phyloP scores from a whole-genome alignment of 352 stramenopile species.

The Pythium brachiatum region DNA sequence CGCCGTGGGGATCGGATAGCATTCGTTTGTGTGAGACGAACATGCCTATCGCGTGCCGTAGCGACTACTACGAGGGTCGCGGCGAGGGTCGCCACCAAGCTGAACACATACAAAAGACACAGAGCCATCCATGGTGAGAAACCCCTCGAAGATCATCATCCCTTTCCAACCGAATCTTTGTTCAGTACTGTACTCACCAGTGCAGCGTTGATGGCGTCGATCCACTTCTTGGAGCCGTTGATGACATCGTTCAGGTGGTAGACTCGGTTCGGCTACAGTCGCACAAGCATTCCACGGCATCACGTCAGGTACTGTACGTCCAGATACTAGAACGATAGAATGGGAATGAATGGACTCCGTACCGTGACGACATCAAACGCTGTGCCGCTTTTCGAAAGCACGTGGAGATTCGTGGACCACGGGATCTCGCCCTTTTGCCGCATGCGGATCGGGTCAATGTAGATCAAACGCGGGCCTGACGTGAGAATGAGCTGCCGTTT shows the following conservation, averaged over 20 bases:
- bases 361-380: conserved; percentile 88
- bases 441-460: conserved; percentile 90
- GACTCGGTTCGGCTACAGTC: conserved; percentile 70
- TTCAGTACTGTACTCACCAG: conserved; percentile 33
- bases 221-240: conserved; percentile 89
- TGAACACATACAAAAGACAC: conserved; percentile 2
- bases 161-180: no score
- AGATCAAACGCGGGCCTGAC: conserved; percentile 84
- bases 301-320: not conserved
- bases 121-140: not conserved
- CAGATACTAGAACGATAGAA: not conserved
- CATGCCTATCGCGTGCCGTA: conserved; percentile 19
- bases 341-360: conserved; percentile 1
- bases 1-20: no score
- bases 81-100: conserved; percentile 17
- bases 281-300: not conserved
- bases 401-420: conserved; percentile 83
- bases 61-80: conserved; percentile 21
- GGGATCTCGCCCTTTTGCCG: conserved; percentile 88
- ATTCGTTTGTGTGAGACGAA: no score
- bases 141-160: not conserved
- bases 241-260: conserved; percentile 88
- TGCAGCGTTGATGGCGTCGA: conserved; percentile 84
- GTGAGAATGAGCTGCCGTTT: conserved; percentile 86
- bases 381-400: conserved; percentile 81